Conservation (phyloP, 495 filamentous ascomycete species). For the Annulohypoxylon stygium region DNA sequence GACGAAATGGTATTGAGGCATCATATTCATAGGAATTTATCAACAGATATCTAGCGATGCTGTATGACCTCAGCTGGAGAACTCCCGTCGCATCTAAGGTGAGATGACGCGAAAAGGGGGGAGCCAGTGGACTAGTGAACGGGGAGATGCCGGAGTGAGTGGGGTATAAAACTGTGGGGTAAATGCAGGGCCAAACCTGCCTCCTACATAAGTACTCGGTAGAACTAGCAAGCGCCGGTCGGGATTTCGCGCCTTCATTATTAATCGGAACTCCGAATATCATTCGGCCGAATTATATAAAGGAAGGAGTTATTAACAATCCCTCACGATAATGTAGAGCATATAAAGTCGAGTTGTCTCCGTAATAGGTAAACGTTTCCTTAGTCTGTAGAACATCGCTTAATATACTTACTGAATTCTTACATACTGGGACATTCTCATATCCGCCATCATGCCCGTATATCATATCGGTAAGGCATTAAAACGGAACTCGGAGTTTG, state of each 20-base stretch:
- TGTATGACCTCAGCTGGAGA: not conserved
- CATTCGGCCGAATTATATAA: not conserved
- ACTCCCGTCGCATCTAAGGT: not conserved
- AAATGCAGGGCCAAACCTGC: not conserved
- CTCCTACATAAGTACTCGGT: too few species aligned
- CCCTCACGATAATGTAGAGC: not conserved
- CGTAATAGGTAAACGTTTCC: not conserved
- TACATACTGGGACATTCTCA: not conserved
- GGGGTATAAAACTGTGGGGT: constrained; percentile 2
- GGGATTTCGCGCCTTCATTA: not conserved
- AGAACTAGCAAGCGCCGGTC: not conserved
- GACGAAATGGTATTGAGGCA: not conserved
- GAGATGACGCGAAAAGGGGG: not conserved
- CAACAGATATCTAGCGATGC: too few species aligned
- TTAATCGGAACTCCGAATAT: constrained; percentile 8
- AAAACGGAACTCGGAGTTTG: not conserved
- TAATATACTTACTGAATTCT: not conserved
- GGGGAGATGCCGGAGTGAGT: constrained; percentile 6
- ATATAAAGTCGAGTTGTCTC: not conserved
- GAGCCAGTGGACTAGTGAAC: not conserved
- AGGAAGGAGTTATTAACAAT: not conserved
- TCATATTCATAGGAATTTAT: not conserved
- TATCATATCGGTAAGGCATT: constrained; percentile 27
- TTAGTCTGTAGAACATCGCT: too few species aligned
- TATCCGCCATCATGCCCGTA: constrained; percentile 23